Evolutionary conservation across 805 yeast species (phyloP).

Genomic region (Teunomyces cretensis): DNA sequence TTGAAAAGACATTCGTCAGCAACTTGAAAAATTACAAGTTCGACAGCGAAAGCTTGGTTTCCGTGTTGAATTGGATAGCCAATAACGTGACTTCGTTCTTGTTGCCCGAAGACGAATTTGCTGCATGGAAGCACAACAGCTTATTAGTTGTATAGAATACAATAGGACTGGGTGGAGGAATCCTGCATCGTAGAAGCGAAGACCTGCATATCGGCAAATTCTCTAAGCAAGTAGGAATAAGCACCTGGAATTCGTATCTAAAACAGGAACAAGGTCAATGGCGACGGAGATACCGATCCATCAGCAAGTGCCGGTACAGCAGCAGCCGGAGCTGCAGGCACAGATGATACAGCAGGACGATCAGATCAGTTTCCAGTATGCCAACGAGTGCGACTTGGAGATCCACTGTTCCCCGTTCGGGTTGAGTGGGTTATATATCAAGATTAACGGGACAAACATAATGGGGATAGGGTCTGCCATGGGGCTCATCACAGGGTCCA

Average conservation of each 20-base stretch:
- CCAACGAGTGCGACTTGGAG: slow-evolving; percentile 52
- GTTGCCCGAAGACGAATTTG: not conserved
- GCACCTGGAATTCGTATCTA: no score
- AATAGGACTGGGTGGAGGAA: no score
- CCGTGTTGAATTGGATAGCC: slow-evolving; percentile 30
- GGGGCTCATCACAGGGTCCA: slow-evolving; percentile 55
- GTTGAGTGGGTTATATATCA: slow-evolving; percentile 49
- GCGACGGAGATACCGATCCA: not conserved
- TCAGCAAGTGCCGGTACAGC: not conserved
- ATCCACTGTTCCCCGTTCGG: slow-evolving; percentile 60
- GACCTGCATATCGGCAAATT: not conserved
- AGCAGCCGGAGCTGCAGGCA: not conserved
- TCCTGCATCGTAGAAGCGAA: no score
- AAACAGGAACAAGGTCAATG: not conserved
- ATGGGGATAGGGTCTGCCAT: slow-evolving; percentile 58
- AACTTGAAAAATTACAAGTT: slow-evolving; percentile 22
- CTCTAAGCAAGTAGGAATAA: no score
- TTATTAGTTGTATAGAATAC: not conserved
- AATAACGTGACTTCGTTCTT: slow-evolving; percentile 27
- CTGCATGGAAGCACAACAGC: slow-evolving; percentile 2
- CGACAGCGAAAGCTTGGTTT: slow-evolving; percentile 19
- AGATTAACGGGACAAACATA: slow-evolving; percentile 46
- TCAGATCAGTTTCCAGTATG: slow-evolving; percentile 37
- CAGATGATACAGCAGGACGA: slow-evolving; percentile 1
- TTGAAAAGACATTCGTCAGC: slow-evolving; percentile 26